A percentile compares a stretch with the other conserved stretches of the same genome.
Conservation (phyloP, 805 yeast genomes). For the Priceomyces carsonii region DNA sequence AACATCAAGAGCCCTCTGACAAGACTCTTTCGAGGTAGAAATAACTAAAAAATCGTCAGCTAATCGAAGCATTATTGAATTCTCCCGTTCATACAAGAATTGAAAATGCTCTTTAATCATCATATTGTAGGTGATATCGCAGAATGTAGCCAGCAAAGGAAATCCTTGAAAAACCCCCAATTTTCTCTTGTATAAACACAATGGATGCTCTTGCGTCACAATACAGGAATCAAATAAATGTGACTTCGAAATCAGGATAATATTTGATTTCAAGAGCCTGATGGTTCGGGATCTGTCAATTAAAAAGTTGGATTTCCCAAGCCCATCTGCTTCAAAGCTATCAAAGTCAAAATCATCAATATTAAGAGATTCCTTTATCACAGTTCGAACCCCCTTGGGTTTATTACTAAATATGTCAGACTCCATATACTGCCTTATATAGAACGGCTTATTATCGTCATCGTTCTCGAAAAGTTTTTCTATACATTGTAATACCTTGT, state of each 20-base stretch:
- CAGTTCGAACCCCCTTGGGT: constrained; percentile 10
- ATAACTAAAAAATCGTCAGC: constrained; percentile 88
- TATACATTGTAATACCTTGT: constrained; percentile 36
- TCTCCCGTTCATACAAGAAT: constrained; percentile 15
- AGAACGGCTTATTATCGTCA: constrained; percentile 16
- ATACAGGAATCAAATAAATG: constrained; percentile 58
- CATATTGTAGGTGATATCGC: constrained; percentile 70
- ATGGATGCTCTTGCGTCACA: constrained; percentile 34
- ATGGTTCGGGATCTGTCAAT: constrained; percentile 26
- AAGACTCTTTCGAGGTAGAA: constrained; percentile 38
- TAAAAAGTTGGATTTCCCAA: constrained; percentile 7
- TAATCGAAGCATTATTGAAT: constrained; percentile 53
- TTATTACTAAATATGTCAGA: constrained; percentile 4
- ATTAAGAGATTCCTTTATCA: constrained; percentile 14
- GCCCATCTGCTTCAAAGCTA: constrained; percentile 5
- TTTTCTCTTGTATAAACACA: constrained; percentile 40
- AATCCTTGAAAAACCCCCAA: constrained; percentile 86
- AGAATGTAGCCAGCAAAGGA: constrained; percentile 69
- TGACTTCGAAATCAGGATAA: constrained; percentile 45
- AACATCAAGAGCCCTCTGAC: constrained; percentile 16
- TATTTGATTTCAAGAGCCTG: constrained; percentile 41
- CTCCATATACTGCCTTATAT: constrained; percentile 19
- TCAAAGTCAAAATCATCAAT: constrained; percentile 15
- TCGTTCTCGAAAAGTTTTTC: constrained; percentile 26
- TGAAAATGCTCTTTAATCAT: constrained; percentile 45